Evolutionary conservation across 306 rosid species (phyloP).

Genomic region (Rosa rugosa): DNA sequence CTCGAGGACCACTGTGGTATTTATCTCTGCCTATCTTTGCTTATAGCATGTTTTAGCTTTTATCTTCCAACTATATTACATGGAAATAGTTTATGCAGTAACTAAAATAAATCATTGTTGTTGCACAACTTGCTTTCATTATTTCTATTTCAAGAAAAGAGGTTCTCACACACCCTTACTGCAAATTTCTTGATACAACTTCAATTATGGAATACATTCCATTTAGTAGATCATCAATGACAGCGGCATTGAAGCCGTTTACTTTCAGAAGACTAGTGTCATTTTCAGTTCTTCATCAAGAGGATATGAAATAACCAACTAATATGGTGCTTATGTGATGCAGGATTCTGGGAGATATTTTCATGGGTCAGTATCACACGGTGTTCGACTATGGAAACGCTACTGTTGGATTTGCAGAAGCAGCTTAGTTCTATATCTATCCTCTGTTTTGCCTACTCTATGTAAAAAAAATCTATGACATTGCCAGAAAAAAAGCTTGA

Average conservation of each 20-base stretch:
- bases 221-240: neutral
- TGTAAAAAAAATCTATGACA: neutral
- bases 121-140: neutral
- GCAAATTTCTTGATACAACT: neutral
- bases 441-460: neutral
- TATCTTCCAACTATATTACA: neutral
- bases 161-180: slow-evolving; percentile 3
- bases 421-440: slow-evolving; percentile 28
- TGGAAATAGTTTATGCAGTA: neutral
- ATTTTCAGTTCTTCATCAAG: neutral
- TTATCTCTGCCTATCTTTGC: neutral
- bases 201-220: neutral
- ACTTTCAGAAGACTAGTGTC: neutral
- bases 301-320: neutral
- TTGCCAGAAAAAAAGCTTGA: neutral
- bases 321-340: slow-evolving; percentile 8
- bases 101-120: neutral
- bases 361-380: slow-evolving; percentile 58
- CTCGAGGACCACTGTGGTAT: slow-evolving; percentile 68
- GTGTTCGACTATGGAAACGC: slow-evolving; percentile 49
- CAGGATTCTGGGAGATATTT: slow-evolving; percentile 70
- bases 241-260: neutral
- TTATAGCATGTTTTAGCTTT: neutral
- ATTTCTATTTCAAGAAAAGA: neutral
- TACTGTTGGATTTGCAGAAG: slow-evolving; percentile 54